These are phyloP conservation scores for Xylaria grammica DNA, from an alignment of 495 filamentous ascomycete genomes.

Conservation along the genomic window DNA sequence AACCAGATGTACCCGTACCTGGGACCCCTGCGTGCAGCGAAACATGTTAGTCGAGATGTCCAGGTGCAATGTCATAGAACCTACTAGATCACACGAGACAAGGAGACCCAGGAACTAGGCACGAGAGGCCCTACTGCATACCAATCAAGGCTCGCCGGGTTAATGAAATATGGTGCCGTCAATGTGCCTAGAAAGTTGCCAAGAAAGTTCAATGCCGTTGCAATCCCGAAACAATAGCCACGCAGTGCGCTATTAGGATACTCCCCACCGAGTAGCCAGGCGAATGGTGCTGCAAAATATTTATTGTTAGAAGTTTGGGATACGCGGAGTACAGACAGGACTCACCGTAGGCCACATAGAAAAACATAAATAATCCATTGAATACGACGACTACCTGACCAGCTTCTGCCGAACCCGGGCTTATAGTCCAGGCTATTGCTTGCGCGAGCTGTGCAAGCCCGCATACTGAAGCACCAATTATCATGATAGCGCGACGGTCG, in stretches of 20 bases:
- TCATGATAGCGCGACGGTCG: constrained; percentile 52
- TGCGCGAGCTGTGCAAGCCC: constrained; percentile 54
- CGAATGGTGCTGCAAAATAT: constrained; percentile 44
- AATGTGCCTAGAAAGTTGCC: constrained; percentile 58
- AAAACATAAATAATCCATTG: constrained; percentile 37
- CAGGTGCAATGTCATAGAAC: no score
- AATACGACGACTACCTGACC: constrained; percentile 55
- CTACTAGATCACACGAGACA: no score
- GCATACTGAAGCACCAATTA: constrained; percentile 53
- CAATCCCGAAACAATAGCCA: constrained; percentile 53
- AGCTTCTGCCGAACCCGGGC: constrained; percentile 44
- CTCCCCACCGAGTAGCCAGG: constrained; percentile 60
- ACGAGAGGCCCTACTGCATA: no score
- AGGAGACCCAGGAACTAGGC: no score
- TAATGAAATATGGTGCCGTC: constrained; percentile 63
- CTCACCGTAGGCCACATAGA: constrained; percentile 49
- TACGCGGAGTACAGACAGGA: neutral
- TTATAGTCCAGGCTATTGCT: constrained; percentile 52
- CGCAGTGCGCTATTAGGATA: constrained; percentile 51
- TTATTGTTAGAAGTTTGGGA: neutral
- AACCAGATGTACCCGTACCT: constrained; percentile 50
- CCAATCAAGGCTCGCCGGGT: constrained; percentile 52
- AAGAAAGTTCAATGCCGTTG: constrained; percentile 50
- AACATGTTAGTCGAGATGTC: no score
- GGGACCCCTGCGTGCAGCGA: no score